Evolutionary conservation across 2,329 filamentous ascomycete species (phyloP).

Genomic region (Alternaria sp.): DNA sequence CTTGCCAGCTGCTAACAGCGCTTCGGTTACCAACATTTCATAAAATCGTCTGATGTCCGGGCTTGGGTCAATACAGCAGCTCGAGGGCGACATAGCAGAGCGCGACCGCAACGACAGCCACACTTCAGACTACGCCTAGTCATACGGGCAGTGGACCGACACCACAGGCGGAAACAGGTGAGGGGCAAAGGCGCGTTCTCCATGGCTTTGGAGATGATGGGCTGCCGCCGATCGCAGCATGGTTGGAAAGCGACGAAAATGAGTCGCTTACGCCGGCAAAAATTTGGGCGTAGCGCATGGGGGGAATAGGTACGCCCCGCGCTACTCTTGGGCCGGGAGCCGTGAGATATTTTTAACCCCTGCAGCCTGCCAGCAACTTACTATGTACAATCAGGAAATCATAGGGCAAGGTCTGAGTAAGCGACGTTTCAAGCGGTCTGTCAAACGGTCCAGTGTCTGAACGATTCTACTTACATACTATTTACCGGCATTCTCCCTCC

Average conservation of each 20-base stretch:
- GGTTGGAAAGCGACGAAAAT: conserved; percentile 25
- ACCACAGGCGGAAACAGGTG: conserved; percentile 39
- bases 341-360: conserved; percentile 17
- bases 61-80: neutral
- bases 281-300: conserved; percentile 17
- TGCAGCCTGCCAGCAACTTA: conserved; percentile 10
- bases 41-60: conserved; percentile 18
- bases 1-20: conserved; percentile 22
- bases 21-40: conserved; percentile 29
- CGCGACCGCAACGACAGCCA: conserved; percentile 20
- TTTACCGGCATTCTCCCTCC: conserved; percentile 1
- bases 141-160: conserved; percentile 36
- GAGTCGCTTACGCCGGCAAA: conserved; percentile 27
- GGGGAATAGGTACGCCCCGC: conserved; percentile 13
- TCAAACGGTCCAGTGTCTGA: conserved; percentile 5
- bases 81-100: neutral
- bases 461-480: conserved; percentile 5
- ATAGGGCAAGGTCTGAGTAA: conserved; percentile 16
- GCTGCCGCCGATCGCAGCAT: conserved; percentile 38
- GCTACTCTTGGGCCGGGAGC: conserved; percentile 22
- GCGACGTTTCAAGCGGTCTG: conserved; percentile 16
- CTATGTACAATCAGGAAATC: conserved; percentile 9
- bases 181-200: conserved; percentile 30
- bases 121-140: conserved; percentile 10
- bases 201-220: conserved; percentile 39